Evolutionary conservation across 352 stramenopile species (phyloP), one percentile per base, ranked within the genome.

Genomic region (Phytopythium kandeliae): DNA sequence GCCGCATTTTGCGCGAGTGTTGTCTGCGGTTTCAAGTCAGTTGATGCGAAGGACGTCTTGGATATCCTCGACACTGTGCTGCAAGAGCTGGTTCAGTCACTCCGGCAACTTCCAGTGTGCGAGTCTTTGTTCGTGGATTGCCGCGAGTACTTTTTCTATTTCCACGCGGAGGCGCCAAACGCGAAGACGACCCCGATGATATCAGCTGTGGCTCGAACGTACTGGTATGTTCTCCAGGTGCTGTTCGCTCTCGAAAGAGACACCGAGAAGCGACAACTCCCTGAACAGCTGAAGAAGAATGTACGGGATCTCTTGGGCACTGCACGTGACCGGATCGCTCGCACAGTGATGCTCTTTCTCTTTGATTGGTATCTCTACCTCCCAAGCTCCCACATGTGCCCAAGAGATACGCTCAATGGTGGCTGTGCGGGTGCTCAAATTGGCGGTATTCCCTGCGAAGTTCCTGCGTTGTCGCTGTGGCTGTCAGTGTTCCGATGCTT

Each of bases 341-440:
- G 86, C 12, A 73, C 75, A 11, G 57, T 64, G 2, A 69, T 74
- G 44, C 71, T 87, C n/a, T 92, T 89, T 46, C 63, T 92, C 31
- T 67, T 89, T 43, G 82, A 92, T 36, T 61, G 88, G 41, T 79
- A 74, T 43, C 44, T 92, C 2, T 81, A 88, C 33, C 62, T 91
- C 24, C 82, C 78, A 15, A 74, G 73, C 25, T 87, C 75, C 1
- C 78, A 92, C 55, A 59, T 28, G 3, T 21, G 8, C 5, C 40
- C 40, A 3, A 22, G 21, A 33, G 11, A 16, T 17, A 2, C 60
- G 15, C 24, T 77, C 16, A 46, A 63, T 4, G 17, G 63, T 4
- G 17, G 58, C 6, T 12, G 22, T 13, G n/a, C 12, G 6, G 55
- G 26, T 21, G 17, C 51, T 45, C 3, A 7, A 3, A n/a, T 37